phyloP scores from a whole-genome alignment of 371 early-diverging fungal species.

The Saksenaea oblongispora region DNA sequence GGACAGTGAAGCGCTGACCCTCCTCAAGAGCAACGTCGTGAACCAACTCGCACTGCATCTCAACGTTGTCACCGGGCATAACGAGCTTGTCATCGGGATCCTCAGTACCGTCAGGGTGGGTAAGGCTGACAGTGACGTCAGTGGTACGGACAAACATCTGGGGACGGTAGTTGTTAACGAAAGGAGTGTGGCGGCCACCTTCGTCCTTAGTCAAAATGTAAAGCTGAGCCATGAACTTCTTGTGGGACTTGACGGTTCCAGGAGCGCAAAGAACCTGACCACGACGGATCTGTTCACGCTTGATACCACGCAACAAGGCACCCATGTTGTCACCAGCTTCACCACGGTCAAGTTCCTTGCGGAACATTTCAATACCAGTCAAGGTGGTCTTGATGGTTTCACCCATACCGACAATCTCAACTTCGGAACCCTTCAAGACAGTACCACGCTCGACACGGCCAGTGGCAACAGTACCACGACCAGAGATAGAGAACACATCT shows the following conservation, averaged over 20 bases:
- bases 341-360: conserved; percentile 96
- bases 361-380: conserved; percentile 99
- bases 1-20: conserved; percentile 95
- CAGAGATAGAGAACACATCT: conserved; percentile 97
- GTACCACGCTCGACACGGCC: conserved; percentile 98
- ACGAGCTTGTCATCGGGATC: conserved; percentile 92
- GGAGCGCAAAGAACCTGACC: conserved; percentile 94
- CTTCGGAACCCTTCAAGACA: conserved; percentile 91
- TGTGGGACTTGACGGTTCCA: conserved; percentile 91
- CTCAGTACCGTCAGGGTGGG: conserved; percentile 81
- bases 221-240: conserved; percentile 88
- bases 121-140: conserved; percentile 90
- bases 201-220: conserved; percentile 97
- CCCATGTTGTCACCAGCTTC: conserved; percentile 99
- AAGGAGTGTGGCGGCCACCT: conserved; percentile 98
- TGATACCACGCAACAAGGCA: conserved; percentile 93
- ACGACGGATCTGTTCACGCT: conserved; percentile 95
- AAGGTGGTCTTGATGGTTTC: conserved; percentile 85
- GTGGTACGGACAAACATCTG: conserved; percentile 94
- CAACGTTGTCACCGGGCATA: conserved; percentile 98
- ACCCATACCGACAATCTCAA: conserved; percentile 97
- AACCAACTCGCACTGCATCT: conserved; percentile 80
- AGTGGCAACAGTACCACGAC: conserved; percentile 98
- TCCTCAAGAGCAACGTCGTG: conserved; percentile 87
- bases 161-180: conserved; percentile 96